phyloP scores from a whole-genome alignment of 192 early-diverging fungal species.

The Podochytrium sp. region DNA sequence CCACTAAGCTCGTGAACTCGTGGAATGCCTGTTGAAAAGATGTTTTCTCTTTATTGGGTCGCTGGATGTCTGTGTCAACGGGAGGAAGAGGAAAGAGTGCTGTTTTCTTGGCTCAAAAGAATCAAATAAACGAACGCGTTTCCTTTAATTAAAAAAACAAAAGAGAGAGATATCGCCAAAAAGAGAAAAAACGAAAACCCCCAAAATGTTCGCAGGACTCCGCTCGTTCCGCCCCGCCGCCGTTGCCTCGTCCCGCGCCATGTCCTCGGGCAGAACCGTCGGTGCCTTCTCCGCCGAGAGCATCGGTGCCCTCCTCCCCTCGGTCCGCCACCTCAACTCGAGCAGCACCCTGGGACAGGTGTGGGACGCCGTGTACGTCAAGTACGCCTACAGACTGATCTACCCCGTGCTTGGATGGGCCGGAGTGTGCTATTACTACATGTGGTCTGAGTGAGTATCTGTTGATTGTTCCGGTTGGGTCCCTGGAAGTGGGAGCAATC shows the following conservation, averaged over 20 bases:
- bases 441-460: constrained; percentile 51
- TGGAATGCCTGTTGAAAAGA: not conserved
- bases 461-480: not conserved
- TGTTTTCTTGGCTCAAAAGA: too few relatives aligned
- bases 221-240: not conserved
- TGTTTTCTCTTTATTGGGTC: not conserved
- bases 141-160: too few relatives aligned
- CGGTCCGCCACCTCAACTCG: constrained; percentile 30
- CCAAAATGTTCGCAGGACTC: constrained; percentile 10
- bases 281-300: constrained; percentile 15
- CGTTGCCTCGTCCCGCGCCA: not conserved
- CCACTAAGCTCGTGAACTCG: constrained; percentile 42
- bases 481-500: not conserved
- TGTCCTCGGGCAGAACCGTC: constrained; percentile 2
- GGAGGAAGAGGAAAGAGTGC: not conserved
- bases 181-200: constrained; percentile 4
- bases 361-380: constrained; percentile 46
- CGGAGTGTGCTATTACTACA: constrained; percentile 47
- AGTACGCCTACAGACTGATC: constrained; percentile 49
- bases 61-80: not conserved
- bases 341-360: constrained; percentile 55
- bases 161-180: not conserved
- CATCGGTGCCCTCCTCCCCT: constrained; percentile 15
- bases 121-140: too few relatives aligned
- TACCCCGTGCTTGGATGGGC: constrained; percentile 53